Base-by-base conservation (phyloP, 768 basidiomycete species). In the Trametes cingulata region DNA sequence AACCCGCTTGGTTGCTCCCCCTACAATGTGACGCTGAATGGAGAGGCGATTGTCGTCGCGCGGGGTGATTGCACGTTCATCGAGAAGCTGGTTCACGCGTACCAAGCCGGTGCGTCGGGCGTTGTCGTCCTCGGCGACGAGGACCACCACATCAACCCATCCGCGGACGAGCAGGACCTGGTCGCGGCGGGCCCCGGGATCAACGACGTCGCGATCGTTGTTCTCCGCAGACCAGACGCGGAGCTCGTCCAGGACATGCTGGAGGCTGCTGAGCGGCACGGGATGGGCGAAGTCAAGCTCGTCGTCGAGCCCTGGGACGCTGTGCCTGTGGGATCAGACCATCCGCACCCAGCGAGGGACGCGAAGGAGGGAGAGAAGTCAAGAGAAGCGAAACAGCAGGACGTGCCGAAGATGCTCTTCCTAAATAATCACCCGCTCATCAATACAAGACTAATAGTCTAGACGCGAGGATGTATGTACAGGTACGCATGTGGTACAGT, bases 61-160 rank as follows among this genome's bases (percentile, higher is more conserved):
- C 83, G 96, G 27, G 96, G 96, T 6, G 83, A 79, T 5, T 98
- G 96, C 72, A 88, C 93, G 9, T 98, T 98, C 74, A 73, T 93
- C 14, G 83, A 91, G 64, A 99, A 99, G 75, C 78, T 95, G 15
- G 50, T 85, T 13, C 63, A 79, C 45, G 95, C 94, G 5, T 80
- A 81, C 17, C 74, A 78, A 9, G 90, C 87, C 1, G 88, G 85
- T 1, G 93, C 93, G 5, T 81, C 81, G 0, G 95, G 93, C 1
- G 83, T 95, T 9, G 73, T 98, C 14, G 85, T 96, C 42, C 74
- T 90, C 68, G 87, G 83, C 69, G 77, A 86, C 58, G 80, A 85
- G 27, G 85, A 91, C 20, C 45, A 62, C 7, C 68, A 72, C 14
- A 78, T 92, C 43, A 90, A 87, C 67, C 91, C 91, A 20, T 85